Base-by-base conservation (phyloP, 768 basidiomycete species). In the Agrocybe praecox region DNA sequence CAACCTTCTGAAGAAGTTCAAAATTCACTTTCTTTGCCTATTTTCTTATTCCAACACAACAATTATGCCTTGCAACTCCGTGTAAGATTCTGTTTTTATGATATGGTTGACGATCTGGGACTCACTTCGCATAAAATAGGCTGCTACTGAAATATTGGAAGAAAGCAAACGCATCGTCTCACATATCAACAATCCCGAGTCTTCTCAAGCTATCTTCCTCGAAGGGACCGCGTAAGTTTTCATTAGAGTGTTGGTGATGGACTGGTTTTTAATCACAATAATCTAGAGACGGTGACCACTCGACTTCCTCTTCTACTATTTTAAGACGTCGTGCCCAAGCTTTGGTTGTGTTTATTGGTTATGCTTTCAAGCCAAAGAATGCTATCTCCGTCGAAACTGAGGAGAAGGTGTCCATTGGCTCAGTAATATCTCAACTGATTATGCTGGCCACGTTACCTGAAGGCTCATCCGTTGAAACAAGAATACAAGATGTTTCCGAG, bases 321-420 rank as follows among this genome's bases (percentile, higher is more conserved):
- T 62, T 81, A 46, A 85, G 77, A 58, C 83, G 86, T 42, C 83
- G 89, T 59, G 83, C 89, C 21, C 83, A 88, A 53, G 80, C 89
- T 2, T 78, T 94, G 2, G 70, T 94, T 17, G 66, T 82, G 3
- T 90, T 92, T 63, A 79, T 85, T 49, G 82, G 85, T 11, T 72
- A 76, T 49, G 81, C 82, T 18, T 63, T 88, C 52, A 79, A 79
- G 55, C 55, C 71, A 46, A 59, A 66, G 47, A 46, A 75, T 52
- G 23, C 68, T 32, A 26, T 55, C 34, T 43, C 57, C 33, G 21
- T 36, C 22, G 59, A 58, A 17, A 58, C 61, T 11, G 52, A 63
- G 23, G 62, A 62, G 15, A 67, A 69, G 1, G 67, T 64, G 1
- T 64, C 72, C 8, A 67, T 78, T 44, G 74, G 77, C 56, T 69